These are phyloP conservation scores for Pelargonium citronellum DNA, from an alignment of 441 rosid genomes.

Conservation along the genomic window DNA sequence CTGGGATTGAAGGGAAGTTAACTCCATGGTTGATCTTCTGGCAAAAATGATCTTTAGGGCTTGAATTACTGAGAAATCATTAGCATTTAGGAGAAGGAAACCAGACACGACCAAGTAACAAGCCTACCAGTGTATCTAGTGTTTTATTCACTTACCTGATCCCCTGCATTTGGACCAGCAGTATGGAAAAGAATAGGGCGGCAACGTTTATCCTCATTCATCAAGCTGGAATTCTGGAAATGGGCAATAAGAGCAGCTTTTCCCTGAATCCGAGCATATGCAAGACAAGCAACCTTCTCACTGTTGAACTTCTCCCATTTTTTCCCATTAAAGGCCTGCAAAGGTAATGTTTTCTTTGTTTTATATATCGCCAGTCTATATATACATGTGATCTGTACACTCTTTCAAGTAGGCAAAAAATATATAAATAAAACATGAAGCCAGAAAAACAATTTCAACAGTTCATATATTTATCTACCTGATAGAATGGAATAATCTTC, in stretches of 20 bases:
- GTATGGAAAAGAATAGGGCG: constrained; percentile 73
- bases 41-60: no score
- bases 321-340: constrained; percentile 70
- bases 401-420: background rate
- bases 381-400: background rate
- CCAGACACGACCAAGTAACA: no score
- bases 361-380: background rate
- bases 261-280: constrained; percentile 73
- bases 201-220: constrained; percentile 78
- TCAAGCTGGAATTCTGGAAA: constrained; percentile 75
- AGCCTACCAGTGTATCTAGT: no score
- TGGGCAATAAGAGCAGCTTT: constrained; percentile 66
- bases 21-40: no score
- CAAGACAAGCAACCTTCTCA: constrained; percentile 72
- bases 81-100: no score
- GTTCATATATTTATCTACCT: constrained; percentile 24
- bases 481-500: constrained; percentile 38
- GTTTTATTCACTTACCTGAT: constrained; percentile 38
- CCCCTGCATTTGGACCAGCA: constrained; percentile 75
- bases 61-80: no score
- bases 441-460: background rate
- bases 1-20: no score
- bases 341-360: constrained; percentile 13
- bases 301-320: constrained; percentile 82
- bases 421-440: background rate